Evolutionary conservation across 768 basidiomycete species (phyloP).

Genomic region (Dendrothele bispora): DNA sequence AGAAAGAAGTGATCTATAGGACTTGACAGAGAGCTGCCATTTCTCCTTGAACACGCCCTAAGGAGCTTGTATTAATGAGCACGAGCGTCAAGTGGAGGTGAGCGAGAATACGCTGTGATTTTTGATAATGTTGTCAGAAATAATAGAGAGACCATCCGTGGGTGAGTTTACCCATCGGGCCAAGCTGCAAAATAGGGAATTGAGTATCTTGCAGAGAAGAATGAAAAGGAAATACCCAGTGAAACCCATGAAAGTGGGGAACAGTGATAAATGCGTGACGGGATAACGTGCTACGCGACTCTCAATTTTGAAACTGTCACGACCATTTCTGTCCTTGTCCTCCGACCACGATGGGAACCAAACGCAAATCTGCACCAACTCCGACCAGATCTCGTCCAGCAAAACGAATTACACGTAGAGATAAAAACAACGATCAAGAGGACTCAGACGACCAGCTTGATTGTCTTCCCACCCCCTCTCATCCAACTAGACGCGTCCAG

Average conservation of each 20-base stretch:
- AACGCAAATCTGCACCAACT: constrained; percentile 39
- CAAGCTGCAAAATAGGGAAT: constrained; percentile 53
- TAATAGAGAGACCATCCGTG: constrained; percentile 63
- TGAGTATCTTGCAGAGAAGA: no score
- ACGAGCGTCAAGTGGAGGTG: constrained; percentile 16
- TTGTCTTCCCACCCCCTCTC: no score
- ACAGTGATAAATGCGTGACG: not conserved
- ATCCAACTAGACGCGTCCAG: not conserved
- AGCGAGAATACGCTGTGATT: constrained; percentile 59
- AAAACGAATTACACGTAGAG: constrained; percentile 30
- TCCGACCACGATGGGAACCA: constrained; percentile 34
- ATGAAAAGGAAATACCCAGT: constrained; percentile 64
- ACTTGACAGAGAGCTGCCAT: constrained; percentile 71
- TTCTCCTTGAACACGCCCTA: constrained; percentile 62
- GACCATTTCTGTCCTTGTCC: no score
- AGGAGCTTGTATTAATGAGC: constrained; percentile 9
- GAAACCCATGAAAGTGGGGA: constrained; percentile 54
- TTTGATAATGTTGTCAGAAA: constrained; percentile 63
- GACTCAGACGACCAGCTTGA: not conserved
- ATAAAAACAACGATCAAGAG: constrained; percentile 5
- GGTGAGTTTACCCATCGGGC: constrained; percentile 87
- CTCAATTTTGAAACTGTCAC: no score
- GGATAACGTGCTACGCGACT: not conserved
- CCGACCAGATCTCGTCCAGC: constrained; percentile 21
- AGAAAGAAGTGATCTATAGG: constrained; percentile 74